Evolutionary conservation across 306 rosid species (phyloP), one percentile per base, ranked within the genome.

Genomic region (Dryas alaskensis): DNA sequence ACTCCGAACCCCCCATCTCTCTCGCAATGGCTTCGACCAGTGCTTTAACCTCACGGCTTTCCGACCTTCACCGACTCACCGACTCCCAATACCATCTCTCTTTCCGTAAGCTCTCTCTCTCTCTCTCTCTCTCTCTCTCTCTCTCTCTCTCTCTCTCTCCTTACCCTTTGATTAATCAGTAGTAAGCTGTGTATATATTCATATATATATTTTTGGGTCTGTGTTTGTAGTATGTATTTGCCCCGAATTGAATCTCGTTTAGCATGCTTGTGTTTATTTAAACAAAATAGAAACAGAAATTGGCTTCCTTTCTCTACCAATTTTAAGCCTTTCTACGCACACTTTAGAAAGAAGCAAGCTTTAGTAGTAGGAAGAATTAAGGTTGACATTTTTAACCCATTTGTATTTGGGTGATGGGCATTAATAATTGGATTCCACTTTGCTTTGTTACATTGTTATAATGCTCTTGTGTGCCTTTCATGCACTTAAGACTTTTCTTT

Each of bases 1-100:
- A 31, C 37, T 31, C 37, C 37, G 37, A 31, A 31, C 37, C 37
- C n/a, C 37, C 37, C 37, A 31, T 9, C 13, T 10, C 43, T 40
- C 39, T 54, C 73, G 40, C 60, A 62, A 79, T 79, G 83, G 79
- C 83, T 62, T 74, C 69, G 71, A 79, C 64, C 61, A 67, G 57
- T 11, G 83, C 83, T 61, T 53, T 79, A 46, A 68, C 67, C 67
- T 79, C 78, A 11, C 71, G 54, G n/a, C 70, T 73, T 19, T 61
- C 78, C 57, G 58, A 6, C 40, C 31, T 67, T 12, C 76, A 52
- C 72, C 79, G 71, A 10, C 70, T 60, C 58, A 5, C 66, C 54
- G 67, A 42, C 17, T 27, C 70, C 72, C 50, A 62, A 37, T 67
- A 67, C 47, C 7, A 52, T 40, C 60, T 60, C 72, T 31, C 83